Base-by-base conservation (phyloP, 164 flowering plant genomes). In the Vitis rotundifolia region DNA sequence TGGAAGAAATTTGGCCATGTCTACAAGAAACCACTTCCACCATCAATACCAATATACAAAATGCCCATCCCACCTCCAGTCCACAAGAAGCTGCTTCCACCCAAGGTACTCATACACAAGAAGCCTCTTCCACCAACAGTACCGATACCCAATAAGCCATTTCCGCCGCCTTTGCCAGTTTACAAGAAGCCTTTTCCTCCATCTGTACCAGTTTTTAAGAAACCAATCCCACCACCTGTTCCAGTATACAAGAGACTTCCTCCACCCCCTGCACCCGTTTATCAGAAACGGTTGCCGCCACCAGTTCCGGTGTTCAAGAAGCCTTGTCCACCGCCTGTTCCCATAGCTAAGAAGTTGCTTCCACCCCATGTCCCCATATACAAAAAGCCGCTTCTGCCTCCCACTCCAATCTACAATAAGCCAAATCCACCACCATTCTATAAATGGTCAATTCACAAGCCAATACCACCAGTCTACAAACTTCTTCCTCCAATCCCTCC, bases 61-160 rank as follows among this genome's bases (percentile, higher is more conserved):
- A 71, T 68, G 47, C 79, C 76, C 14, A 22, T 44, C 19, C 81
- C 81, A 2, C 78, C 79, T 0, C 73, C 68, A 1, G 1, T 37
- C 13, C 73, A 70, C 63, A 73, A 76, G 49, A 74, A 76, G 47
- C 76, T 76, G 58, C 26, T 13, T 14, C 78, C 80, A 8, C 78
- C 78, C 44, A 62, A 64, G 0, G 66, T 75, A 2, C 86, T 83
- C 0, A 50, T 66, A 1, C 37, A 16, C 65, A 69, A 76, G 47
- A 71, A 58, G 29, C 78, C 77, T 9, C 66, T 63, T 5, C 82
- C 80, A 11, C 73, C 75, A 44, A 69, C 64, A 2, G 49, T 47
- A 9, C 75, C 66, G 22, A 22, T 28, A 44, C 52, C 3, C 28
- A 44, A 56, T 51, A 37, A 48, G 11, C 70, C 18, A 22, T 26